Conservation (phyloP, 495 filamentous ascomycete species). For the Podospora anserina region DNA sequence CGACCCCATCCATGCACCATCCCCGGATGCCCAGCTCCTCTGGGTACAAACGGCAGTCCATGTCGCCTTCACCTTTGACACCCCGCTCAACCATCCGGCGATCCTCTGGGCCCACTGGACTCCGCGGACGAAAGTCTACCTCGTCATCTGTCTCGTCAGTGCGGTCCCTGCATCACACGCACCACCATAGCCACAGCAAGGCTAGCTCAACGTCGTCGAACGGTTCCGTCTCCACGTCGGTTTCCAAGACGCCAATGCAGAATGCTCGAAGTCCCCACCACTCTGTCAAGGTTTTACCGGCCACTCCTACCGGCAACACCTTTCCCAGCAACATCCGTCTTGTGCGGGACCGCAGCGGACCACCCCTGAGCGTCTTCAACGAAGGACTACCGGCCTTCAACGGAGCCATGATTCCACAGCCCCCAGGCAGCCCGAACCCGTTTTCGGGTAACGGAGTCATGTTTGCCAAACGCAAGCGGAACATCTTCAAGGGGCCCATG, state of each 20-base stretch:
- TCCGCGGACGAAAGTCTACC: constrained; percentile 91
- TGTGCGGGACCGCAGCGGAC: constrained; percentile 57
- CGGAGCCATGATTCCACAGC: constrained; percentile 27
- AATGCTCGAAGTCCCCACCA: constrained; percentile 72
- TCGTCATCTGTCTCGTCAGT: constrained; percentile 94
- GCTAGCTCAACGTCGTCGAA: constrained; percentile 90
- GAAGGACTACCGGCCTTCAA: constrained; percentile 43
- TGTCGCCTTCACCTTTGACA: constrained; percentile 86
- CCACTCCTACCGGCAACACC: constrained; percentile 73
- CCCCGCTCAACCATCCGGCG: constrained; percentile 81
- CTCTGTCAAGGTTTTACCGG: constrained; percentile 90
- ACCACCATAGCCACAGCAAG: constrained; percentile 90
- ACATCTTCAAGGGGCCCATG: constrained; percentile 84
- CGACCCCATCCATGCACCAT: constrained; percentile 21
- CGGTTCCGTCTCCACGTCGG: constrained; percentile 62
- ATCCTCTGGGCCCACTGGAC: constrained; percentile 54
- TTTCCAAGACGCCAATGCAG: constrained; percentile 61
- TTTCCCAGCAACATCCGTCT: constrained; percentile 88
- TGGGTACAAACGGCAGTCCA: constrained; percentile 69
- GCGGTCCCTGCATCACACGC: constrained; percentile 79
- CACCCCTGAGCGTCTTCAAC: constrained; percentile 50
- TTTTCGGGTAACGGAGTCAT: constrained; percentile 56
- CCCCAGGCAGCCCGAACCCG: constrained; percentile 45
- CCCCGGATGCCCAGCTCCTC: constrained; percentile 49
- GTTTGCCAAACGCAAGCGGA: constrained; percentile 88